Evolutionary conservation across 306 rosid species (phyloP), one percentile per base, ranked within the genome.

Genomic region (Lathyrus tuberosus): DNA sequence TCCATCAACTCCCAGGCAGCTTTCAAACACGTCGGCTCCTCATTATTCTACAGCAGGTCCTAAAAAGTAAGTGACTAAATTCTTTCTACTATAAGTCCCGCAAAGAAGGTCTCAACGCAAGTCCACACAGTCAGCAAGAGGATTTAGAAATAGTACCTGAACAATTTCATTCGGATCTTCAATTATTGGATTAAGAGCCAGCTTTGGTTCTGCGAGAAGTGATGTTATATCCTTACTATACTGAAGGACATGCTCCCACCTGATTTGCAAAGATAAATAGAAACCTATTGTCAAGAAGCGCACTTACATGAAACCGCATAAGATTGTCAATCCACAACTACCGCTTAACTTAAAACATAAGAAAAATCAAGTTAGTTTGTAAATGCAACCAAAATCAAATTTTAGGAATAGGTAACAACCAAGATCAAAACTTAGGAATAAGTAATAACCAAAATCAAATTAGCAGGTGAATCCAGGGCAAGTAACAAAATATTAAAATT

Each of bases 1-100:
- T 86, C 94, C 89, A 93, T 78, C 79, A 90, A 75, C 85, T 93
- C 90, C 98, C 98, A 93, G 4, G 97, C 98, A 52, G 97, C 97
- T 85, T 90, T 90, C 84, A 88, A 75, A 70, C 85, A 81, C 35
- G 91, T 86, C 15, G 96, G 92, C 83, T 82, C 84, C 82, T 88
- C 89, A 62, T 67, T 80, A 72, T 57, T 87, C 98, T 93, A 81
- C 68, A 84, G 10, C 68, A 72, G 42, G 74, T 46, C 8, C 69
- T 48, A 42, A n/a, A 67, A 70, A 38, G 12, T 16, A 68, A 31
- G 14, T 10, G 10, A 68, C 41, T 20, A 69, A 37, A 33, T 75
- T 38, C 8, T 8, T 2, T n/a, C 4, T 48, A 46, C 43, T 67
- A 13, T 26, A 68, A 59, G 24, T 66, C 71, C 65, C 76, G 31